Evolutionary conservation across 495 filamentous ascomycete species (phyloP), one percentile per base, ranked within the genome.

Genomic region (Aspergillus nidulans): DNA sequence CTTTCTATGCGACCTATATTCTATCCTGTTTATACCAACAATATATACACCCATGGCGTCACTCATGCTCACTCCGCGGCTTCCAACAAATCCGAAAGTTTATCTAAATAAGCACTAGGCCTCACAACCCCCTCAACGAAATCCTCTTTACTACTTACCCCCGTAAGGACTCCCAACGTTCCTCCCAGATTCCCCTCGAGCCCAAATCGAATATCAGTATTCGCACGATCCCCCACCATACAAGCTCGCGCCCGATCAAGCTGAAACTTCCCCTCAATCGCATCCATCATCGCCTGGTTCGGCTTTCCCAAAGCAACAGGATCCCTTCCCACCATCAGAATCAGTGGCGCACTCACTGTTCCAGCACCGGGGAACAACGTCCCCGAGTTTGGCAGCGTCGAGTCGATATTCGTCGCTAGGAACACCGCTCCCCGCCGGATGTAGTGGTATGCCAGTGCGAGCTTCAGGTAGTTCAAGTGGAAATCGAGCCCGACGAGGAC

Each of bases 251-350:
- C 84, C 36, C 91, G 82, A 66, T 97, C 89, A 49, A 98, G 87
- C 51, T 81, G 75, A 66, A 97, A 96, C 71, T 92, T 96, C 28
- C 92, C 92, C 77, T 97, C 92, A 63, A 98, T 87, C 6, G 95
- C 89, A 72, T 97, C 92, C 94, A 98, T 96, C 94, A 98, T 97
- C 10, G 91, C 92, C 75, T 96, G 89, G 59, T 89, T 95, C 4
- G 94, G 95, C 71, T 99, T 99, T 9, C 94, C 94, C 41, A 97
- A 70, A 6, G 89, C 83, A 30, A 89, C 64, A 1, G 92, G 91
- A 62, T 86, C 74, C 71, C 81, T 63, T 63, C 72, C 69, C 51
- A 82, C 75, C 84, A 92, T 92, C 68, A 87, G 86, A 40, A 85
- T 77, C 48, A 99, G 69, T 6, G 92, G 89, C 42, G 88, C 84